Evolutionary conservation across 768 basidiomycete species (phyloP), one percentile per base, ranked within the genome.

Genomic region (Terana coerulea): DNA sequence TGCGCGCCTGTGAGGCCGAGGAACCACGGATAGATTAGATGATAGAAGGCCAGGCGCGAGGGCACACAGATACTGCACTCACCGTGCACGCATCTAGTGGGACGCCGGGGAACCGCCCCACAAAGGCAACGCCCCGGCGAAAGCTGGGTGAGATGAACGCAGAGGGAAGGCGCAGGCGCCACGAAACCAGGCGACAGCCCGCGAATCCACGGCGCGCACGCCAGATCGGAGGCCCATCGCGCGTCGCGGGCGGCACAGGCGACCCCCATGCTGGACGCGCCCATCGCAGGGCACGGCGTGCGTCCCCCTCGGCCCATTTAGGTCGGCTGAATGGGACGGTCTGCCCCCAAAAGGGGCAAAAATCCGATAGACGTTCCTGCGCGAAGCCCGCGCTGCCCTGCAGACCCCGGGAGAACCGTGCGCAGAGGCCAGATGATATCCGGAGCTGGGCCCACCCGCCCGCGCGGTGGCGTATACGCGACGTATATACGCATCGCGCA

Each of bases 291-390:
- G n/a, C n/a, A n/a, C n/a, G n/a, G n/a, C n/a, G n/a, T n/a, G n/a
- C n/a, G n/a, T n/a, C n/a, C n/a, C n/a, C n/a, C n/a, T n/a, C n/a
- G n/a, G n/a, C n/a, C n/a, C n/a, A n/a, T n/a, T n/a, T n/a, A n/a
- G n/a, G n/a, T n/a, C n/a, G n/a, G n/a, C n/a, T n/a, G n/a, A n/a
- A n/a, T 30, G 45, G 45, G 45, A 46, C 34, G 15, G 17, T 33
- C 45, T 46, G 30, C 45, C 45, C 24, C 31, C 30, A 46, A 34
- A 33, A 46, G 45, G n/a, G n/a, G n/a, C 24, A 46, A 34, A 17
- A 46, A 46, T 46, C 45, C 45, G 45, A 46, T 46, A 46, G 25
- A 26, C n/a, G n/a, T n/a, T n/a, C n/a, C n/a, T n/a, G n/a, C n/a
- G 6, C 19, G 44, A 33, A 46, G 44, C 15, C n/a, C 8, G 3